phyloP scores from a whole-genome alignment of 106 monocot genomes.

The Allium sativum region DNA sequence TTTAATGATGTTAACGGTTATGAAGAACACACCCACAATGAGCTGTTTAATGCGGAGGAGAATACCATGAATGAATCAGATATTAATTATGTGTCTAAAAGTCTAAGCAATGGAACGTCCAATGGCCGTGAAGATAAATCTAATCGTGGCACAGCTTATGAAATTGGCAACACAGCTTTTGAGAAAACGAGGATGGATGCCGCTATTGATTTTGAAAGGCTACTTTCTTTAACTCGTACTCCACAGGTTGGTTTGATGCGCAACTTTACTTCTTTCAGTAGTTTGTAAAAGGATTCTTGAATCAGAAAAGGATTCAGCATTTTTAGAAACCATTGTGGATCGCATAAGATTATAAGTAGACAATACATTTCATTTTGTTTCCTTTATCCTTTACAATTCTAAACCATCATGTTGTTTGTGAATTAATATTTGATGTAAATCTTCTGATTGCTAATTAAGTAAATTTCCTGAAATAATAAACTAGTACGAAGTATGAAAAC shows the following conservation, averaged over 20 bases:
- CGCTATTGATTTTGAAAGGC: constrained; percentile 45
- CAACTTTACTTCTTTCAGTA: no score
- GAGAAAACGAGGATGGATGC: not conserved
- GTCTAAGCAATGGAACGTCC: not conserved
- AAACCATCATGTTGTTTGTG: no score
- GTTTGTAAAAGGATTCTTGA: no score
- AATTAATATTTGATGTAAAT: no score
- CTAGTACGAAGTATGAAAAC: no score
- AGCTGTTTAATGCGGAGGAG: constrained; percentile 9
- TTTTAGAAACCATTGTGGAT: no score
- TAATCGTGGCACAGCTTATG: constrained; percentile 1
- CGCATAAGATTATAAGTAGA: no score
- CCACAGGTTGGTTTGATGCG: constrained; percentile 52
- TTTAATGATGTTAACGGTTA: constrained; percentile 13
- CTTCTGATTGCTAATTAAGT: no score
- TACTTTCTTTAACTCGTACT: constrained; percentile 33
- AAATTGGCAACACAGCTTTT: constrained; percentile 11
- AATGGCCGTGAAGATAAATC: constrained; percentile 6
- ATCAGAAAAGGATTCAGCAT: no score
- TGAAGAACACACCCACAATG: constrained; percentile 3
- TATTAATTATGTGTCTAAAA: constrained; percentile 33
- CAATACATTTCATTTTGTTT: no score
- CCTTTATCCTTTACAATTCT: no score
- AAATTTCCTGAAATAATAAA: no score
- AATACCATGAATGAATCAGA: constrained; percentile 50